Evolutionary conservation across 176 grass and related monocot species (phyloP).

Genomic region (Saccharum officinarum): DNA sequence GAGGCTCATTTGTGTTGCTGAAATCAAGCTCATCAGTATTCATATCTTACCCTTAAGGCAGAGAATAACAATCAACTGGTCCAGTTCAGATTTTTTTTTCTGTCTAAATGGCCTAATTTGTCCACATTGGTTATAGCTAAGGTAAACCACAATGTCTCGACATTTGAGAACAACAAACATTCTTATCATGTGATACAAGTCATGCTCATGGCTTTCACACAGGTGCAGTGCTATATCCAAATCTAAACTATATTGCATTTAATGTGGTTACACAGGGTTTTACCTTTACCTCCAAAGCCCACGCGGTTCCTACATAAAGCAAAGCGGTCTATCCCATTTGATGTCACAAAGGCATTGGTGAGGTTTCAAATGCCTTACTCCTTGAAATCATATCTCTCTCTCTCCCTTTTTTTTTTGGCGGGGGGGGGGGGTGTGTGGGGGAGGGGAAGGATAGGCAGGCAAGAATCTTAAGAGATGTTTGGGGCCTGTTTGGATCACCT

Average conservation of each 20-base stretch:
- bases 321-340: slow-evolving; percentile 50
- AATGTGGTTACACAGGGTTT: slow-evolving; percentile 46
- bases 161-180: neutral
- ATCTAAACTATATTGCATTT: slow-evolving; percentile 28
- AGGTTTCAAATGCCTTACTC: slow-evolving; percentile 31
- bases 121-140: slow-evolving; percentile 8
- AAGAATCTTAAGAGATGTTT: slow-evolving; percentile 19
- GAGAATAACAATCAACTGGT: slow-evolving; percentile 16
- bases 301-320: slow-evolving; percentile 18
- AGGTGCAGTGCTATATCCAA: neutral
- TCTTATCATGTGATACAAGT: slow-evolving; percentile 4
- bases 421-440: no score
- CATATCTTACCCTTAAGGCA: neutral
- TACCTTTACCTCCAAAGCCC: slow-evolving; percentile 58
- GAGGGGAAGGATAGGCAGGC: neutral
- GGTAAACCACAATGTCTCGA: neutral
- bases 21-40: neutral
- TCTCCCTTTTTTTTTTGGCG: no score
- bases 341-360: slow-evolving; percentile 57
- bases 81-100: neutral
- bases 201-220: slow-evolving; percentile 12
- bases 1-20: neutral
- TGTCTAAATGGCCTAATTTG: slow-evolving; percentile 17
- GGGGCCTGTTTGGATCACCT: neutral
- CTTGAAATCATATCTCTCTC: slow-evolving; percentile 1